phyloP scores from a whole-genome alignment of 305 asterid species.

The Fraxinus dipetala region DNA sequence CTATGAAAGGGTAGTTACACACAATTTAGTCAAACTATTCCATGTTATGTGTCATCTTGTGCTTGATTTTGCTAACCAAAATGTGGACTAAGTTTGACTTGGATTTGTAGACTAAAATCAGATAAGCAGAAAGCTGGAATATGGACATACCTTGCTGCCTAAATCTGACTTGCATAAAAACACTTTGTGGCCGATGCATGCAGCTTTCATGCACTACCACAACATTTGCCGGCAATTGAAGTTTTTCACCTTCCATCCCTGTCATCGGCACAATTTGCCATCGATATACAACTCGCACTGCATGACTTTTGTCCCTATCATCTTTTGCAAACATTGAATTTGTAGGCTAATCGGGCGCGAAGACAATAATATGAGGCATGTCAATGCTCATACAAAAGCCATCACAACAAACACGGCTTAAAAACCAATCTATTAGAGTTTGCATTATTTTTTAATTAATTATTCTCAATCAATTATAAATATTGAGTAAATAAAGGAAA shows the following conservation, averaged over 20 bases:
- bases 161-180: too few species aligned
- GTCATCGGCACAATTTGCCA: neutral
- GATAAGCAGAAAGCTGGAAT: neutral
- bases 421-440: neutral
- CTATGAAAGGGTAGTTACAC: neutral
- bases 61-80: neutral
- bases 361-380: too few species aligned
- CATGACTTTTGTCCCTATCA: too few species aligned
- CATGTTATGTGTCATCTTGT: neutral
- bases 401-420: too few species aligned
- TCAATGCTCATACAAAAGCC: too few species aligned
- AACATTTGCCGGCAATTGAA: neutral
- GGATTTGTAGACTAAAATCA: neutral
- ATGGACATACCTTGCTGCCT: too few species aligned
- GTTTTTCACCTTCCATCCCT: neutral
- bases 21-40: neutral
- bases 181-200: too few species aligned
- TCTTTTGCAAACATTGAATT: too few species aligned
- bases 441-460: neutral
- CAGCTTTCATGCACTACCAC: too few species aligned
- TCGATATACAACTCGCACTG: neutral
- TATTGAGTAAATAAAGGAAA: neutral
- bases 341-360: too few species aligned
- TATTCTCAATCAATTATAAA: neutral
- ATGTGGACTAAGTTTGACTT: neutral